Percentiles rank a stretch among this genome's conserved stretches.
Evolutionary conservation across 805 yeast species (phyloP).

Genomic region (Spathaspora hagerdaliae): DNA sequence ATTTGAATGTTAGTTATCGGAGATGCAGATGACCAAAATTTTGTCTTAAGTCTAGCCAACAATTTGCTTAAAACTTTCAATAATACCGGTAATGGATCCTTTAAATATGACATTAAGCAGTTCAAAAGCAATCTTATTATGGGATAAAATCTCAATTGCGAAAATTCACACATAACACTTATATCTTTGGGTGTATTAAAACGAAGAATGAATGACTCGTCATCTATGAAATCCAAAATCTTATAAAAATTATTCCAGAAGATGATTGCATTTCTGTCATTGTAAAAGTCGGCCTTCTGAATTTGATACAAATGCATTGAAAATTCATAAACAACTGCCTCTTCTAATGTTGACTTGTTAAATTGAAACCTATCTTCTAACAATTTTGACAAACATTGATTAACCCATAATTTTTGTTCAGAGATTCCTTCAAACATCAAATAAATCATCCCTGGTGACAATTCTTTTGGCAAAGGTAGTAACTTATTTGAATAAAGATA

Average conservation of each 20-base stretch:
- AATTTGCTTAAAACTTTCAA: conserved; percentile 49
- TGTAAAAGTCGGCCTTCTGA: conserved; percentile 50
- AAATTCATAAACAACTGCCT: conserved; percentile 52
- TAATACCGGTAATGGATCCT: conserved; percentile 49
- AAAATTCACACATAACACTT: conserved; percentile 23
- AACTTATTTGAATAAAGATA: neutral
- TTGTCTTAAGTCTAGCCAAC: conserved; percentile 36
- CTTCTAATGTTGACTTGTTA: conserved; percentile 6
- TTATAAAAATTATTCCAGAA: conserved; percentile 47
- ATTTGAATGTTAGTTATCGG: conserved; percentile 55
- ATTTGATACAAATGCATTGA: conserved; percentile 46
- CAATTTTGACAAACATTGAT: conserved; percentile 2
- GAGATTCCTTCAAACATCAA: conserved; percentile 52
- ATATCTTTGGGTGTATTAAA: conserved; percentile 27
- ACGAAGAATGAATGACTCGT: conserved; percentile 27
- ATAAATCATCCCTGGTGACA: conserved; percentile 50
- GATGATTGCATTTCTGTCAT: conserved; percentile 30
- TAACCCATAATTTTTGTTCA: conserved; percentile 48
- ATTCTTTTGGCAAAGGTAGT: conserved; percentile 4
- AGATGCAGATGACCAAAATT: conserved; percentile 53
- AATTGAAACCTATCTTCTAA: neutral
- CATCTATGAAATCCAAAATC: conserved; percentile 31
- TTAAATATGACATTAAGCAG: conserved; percentile 48
- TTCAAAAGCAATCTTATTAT: conserved; percentile 42
- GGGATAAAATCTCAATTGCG: conserved; percentile 29